phyloP scores from a whole-genome alignment of 2,329 filamentous ascomycete species.

The Ophiostoma sp. region DNA sequence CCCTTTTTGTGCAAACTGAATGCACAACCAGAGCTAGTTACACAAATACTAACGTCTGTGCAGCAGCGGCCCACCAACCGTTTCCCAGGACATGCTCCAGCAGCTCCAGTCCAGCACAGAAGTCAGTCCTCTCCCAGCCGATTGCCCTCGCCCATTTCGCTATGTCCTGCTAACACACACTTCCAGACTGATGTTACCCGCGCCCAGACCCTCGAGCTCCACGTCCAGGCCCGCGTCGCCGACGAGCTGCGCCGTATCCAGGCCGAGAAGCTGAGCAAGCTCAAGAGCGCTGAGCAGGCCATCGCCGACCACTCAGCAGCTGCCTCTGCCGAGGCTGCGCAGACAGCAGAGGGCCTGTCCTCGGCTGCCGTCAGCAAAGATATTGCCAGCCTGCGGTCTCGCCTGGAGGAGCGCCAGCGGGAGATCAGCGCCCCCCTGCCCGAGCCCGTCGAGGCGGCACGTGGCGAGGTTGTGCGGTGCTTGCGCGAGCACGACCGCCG shows the following conservation, averaged over 20 bases:
- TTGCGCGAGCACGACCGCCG: conserved; percentile 77
- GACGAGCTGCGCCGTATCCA: conserved; percentile 77
- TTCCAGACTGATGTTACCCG: conserved; percentile 80
- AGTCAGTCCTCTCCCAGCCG: conserved; percentile 47
- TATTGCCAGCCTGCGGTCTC: conserved; percentile 52
- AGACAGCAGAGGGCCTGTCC: conserved; percentile 4
- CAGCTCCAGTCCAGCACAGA: conserved; percentile 78
- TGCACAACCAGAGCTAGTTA: not conserved
- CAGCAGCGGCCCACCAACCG: conserved; percentile 43
- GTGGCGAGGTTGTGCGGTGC: conserved; percentile 71
- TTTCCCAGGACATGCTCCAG: conserved; percentile 78
- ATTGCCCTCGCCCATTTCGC: not conserved
- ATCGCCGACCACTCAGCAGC: conserved; percentile 27
- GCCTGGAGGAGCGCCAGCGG: conserved; percentile 59
- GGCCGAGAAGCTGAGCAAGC: conserved; percentile 61
- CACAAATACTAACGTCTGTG: conserved; percentile 25
- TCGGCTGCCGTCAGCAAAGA: conserved; percentile 49
- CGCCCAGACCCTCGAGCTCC: conserved; percentile 73
- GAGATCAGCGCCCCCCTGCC: conserved; percentile 60
- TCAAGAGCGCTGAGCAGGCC: conserved; percentile 46
- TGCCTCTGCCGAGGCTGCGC: not conserved
- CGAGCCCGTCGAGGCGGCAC: conserved; percentile 65
- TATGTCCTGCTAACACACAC: not conserved
- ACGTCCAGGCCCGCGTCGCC: conserved; percentile 81
- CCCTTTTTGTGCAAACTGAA: not conserved